These are phyloP conservation scores for Takashimella tepidaria DNA, from an alignment of 1,284 basidiomycete species.

Conservation along the genomic window DNA sequence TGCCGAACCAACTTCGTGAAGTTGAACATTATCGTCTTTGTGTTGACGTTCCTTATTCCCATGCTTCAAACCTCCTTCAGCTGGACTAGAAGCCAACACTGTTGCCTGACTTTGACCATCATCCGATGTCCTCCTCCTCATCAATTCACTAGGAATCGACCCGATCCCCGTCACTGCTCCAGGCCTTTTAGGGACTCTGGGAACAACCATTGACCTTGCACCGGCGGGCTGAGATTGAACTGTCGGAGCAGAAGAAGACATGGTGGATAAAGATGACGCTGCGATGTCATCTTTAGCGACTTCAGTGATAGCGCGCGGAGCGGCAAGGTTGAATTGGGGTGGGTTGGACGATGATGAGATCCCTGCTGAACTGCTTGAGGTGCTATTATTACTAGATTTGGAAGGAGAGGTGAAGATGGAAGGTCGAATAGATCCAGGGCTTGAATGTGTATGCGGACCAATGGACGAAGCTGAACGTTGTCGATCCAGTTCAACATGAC, in stretches of 20 bases:
- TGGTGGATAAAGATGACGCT: background rate
- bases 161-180: slow-evolving; percentile 36
- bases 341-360: background rate
- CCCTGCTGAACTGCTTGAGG: background rate
- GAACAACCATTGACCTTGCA: slow-evolving; percentile 37
- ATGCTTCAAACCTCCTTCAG: no score
- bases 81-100: no score
- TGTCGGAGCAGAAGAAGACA: background rate
- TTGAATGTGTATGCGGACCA: background rate
- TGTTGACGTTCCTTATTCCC: no score
- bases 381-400: background rate
- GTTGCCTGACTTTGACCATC: no score
- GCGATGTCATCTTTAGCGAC: slow-evolving; percentile 11
- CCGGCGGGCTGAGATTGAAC: background rate
- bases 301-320: slow-evolving; percentile 19
- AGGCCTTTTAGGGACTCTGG: slow-evolving; percentile 38
- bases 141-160: background rate
- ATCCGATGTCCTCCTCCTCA: no score
- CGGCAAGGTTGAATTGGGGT: slow-evolving; percentile 16
- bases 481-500: background rate
- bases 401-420: slow-evolving; percentile 4
- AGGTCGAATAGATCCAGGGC: background rate
- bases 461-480: background rate
- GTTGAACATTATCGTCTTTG: no score
- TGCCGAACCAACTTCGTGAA: background rate